Conservation (phyloP, 2,329 filamentous ascomycete genomes). For the Metarhizium anisopliae region DNA sequence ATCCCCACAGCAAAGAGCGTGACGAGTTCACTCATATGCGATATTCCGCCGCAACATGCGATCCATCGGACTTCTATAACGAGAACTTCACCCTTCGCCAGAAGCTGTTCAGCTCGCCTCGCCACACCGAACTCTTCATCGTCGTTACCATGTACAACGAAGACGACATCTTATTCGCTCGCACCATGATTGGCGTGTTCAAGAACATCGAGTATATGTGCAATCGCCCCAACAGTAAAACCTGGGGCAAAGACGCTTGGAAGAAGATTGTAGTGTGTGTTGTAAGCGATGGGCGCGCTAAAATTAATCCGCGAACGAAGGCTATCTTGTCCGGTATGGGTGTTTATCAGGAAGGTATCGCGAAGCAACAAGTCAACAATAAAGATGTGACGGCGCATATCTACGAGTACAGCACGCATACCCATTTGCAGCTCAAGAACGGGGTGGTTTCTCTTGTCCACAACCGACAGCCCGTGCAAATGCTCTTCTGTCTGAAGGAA, state of each 20-base stretch:
- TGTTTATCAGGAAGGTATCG: constrained; percentile 96
- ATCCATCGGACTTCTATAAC: constrained; percentile 79
- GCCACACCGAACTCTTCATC: constrained; percentile 92
- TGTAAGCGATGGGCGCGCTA: constrained; percentile 91
- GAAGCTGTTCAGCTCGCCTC: constrained; percentile 81
- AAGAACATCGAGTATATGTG: constrained; percentile 99
- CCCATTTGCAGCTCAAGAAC: constrained; percentile 82
- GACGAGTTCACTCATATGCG: constrained; percentile 90
- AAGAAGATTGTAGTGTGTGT: constrained; percentile 99
- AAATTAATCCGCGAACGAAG: constrained; percentile 88
- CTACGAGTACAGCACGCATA: constrained; percentile 89
- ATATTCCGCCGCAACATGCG: constrained; percentile 91
- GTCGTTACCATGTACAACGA: constrained; percentile 99
- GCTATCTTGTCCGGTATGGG: constrained; percentile 88
- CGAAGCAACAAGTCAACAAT: constrained; percentile 93
- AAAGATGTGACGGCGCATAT: constrained; percentile 97
- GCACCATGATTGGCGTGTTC: constrained; percentile 93
- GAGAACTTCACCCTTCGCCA: constrained; percentile 89
- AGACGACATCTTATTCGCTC: constrained; percentile 89
- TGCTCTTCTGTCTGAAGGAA: constrained; percentile 97
- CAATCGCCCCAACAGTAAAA: constrained; percentile 84
- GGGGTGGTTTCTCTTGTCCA: constrained; percentile 76
- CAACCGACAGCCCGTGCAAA: constrained; percentile 84
- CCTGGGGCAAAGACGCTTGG: constrained; percentile 97
- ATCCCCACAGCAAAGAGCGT: constrained; percentile 74